These are phyloP conservation scores for Cairneyella variabilis DNA, from an alignment of 495 filamentous ascomycete genomes.

Conservation along the genomic window DNA sequence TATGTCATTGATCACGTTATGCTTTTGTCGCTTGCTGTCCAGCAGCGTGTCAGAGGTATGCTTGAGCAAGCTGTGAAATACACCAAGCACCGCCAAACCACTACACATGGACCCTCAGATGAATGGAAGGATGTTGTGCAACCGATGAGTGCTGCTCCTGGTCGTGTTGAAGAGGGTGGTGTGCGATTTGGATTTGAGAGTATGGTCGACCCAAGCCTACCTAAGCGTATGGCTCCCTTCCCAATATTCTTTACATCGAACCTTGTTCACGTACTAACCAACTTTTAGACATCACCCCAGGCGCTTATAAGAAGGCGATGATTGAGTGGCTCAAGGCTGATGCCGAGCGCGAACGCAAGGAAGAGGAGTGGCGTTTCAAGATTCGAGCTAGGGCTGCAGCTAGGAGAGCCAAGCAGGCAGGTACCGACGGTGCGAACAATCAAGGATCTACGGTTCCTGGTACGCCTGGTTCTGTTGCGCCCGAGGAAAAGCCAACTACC, in stretches of 20 bases:
- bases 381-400: conserved; percentile 41
- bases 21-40: conserved; percentile 69
- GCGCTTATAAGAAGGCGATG: no score
- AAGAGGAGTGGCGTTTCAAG: no score
- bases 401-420: conserved; percentile 39
- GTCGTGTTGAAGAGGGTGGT: conserved; percentile 29
- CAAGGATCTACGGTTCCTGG: conserved; percentile 43
- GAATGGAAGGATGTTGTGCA: conserved; percentile 62
- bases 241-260: no score
- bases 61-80: conserved; percentile 67
- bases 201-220: conserved; percentile 28
- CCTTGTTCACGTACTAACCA: no score
- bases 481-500: conserved; percentile 44
- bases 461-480: conserved; percentile 44
- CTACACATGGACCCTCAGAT: conserved; percentile 69
- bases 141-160: conserved; percentile 30
- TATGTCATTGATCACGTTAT: conserved; percentile 70
- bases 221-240: conserved; percentile 27
- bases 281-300: no score
- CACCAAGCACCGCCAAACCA: conserved; percentile 59
- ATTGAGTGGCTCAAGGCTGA: no score
- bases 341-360: conserved; percentile 38
- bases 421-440: conserved; percentile 36
- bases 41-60: conserved; percentile 64
- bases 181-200: conserved; percentile 28